These are phyloP conservation scores for Magnolia kwangsiensis DNA, from an alignment of 164 flowering plant species.

Conservation along the genomic window DNA sequence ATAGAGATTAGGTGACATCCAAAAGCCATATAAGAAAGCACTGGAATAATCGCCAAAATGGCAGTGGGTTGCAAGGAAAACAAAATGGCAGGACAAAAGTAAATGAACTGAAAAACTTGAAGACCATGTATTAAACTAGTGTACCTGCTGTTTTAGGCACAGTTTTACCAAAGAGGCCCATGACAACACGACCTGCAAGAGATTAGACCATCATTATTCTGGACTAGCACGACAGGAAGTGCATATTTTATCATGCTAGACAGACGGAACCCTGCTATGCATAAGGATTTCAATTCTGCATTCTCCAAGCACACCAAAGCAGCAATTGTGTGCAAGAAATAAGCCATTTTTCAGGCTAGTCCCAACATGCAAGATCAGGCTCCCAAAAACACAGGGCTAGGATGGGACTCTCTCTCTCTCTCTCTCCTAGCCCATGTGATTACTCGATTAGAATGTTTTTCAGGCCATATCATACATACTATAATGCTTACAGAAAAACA, in stretches of 20 bases:
- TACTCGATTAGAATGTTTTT: too few relatives aligned
- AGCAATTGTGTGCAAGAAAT: background rate
- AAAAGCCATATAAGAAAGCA: background rate
- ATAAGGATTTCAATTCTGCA: background rate
- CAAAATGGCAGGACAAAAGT: background rate
- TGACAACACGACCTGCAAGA: slow-evolving; percentile 70
- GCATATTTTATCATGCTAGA: background rate
- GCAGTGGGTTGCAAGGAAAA: background rate
- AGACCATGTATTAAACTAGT: background rate
- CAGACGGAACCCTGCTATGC: background rate
- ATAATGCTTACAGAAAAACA: too few relatives aligned
- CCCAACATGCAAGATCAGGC: too few relatives aligned
- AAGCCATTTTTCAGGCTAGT: too few relatives aligned
- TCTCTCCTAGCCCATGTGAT: too few relatives aligned
- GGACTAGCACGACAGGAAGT: background rate
- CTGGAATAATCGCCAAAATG: background rate
- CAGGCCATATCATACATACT: too few relatives aligned
- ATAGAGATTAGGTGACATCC: background rate
- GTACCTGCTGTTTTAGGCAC: slow-evolving; percentile 83
- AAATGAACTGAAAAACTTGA: background rate
- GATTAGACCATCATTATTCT: background rate
- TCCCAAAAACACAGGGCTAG: too few relatives aligned
- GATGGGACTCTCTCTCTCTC: too few relatives aligned
- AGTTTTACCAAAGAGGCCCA: slow-evolving; percentile 85
- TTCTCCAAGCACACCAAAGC: background rate